These are phyloP conservation scores for Pseudonectria buxi DNA, from an alignment of 2,329 filamentous ascomycete genomes.

Conservation along the genomic window DNA sequence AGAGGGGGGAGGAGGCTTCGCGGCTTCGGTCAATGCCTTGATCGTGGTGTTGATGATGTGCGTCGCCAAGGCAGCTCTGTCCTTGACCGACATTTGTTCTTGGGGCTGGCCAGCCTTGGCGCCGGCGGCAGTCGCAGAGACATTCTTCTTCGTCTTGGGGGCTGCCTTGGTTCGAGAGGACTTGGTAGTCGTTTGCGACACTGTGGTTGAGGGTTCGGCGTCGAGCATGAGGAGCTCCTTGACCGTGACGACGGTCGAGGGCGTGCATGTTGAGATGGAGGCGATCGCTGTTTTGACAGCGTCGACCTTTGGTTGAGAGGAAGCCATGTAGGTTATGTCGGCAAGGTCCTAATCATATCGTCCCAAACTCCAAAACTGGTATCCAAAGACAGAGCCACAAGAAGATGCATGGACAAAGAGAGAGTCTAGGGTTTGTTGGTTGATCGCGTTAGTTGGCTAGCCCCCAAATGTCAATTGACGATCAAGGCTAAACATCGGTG, in stretches of 20 bases:
- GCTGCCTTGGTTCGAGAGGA: conserved; percentile 21
- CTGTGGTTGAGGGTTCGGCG: conserved; percentile 18
- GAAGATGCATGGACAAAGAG: conserved; percentile 16
- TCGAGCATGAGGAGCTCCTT: conserved; percentile 40
- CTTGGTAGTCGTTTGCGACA: conserved; percentile 21
- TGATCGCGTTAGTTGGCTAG: neutral
- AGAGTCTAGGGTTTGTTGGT: neutral
- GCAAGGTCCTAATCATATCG: conserved; percentile 27
- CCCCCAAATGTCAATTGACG: conserved; percentile 2
- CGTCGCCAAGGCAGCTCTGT: conserved; percentile 62
- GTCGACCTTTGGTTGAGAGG: conserved; percentile 37
- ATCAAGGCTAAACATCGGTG: conserved; percentile 25
- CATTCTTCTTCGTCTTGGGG: conserved; percentile 18
- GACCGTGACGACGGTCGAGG: conserved; percentile 39
- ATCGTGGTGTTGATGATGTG: conserved; percentile 65
- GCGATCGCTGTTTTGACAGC: conserved; percentile 49
- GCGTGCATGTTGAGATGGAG: conserved; percentile 47
- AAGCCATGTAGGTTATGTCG: conserved; percentile 34
- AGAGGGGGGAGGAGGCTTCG: conserved; percentile 40
- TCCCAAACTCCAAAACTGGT: conserved; percentile 17
- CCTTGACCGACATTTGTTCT: conserved; percentile 32
- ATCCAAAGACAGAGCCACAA: conserved; percentile 19
- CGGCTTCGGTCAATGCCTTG: conserved; percentile 60
- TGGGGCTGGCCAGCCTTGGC: conserved; percentile 15
- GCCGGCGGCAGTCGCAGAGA: conserved; percentile 3